Base-by-base conservation (phyloP, 345 rosid species). In the Punica granatum region DNA sequence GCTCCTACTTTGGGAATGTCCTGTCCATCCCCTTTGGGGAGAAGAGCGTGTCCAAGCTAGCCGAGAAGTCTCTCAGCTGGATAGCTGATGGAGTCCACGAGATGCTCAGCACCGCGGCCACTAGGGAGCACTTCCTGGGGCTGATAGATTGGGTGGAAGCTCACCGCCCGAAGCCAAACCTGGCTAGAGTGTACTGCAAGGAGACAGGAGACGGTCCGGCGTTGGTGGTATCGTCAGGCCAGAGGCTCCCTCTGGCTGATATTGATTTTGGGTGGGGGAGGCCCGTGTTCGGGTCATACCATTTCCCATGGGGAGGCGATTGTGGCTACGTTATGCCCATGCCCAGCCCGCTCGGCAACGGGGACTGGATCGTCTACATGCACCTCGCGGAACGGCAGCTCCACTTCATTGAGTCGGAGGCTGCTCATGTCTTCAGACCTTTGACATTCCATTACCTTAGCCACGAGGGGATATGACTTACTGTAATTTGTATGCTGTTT, bases 91-190 rank as follows among this genome's bases (percentile, higher is more conserved):
- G 83, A 66, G 86, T 90, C 33, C 94, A 84, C 59, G 70, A 72
- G 16, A 80, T 85, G 67, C 41, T 88, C 36, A 59, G 61, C 63
- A 60, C 23, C 4, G 79, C 83, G 1, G 76, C 65, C 25, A 86
- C 84, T 15, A 72, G 69, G 76, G 92, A 86, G 44, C 94, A 90
- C 75, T 88, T 90, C 79, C 75, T 88, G 73, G 84, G 80, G 21
- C 72, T 90, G 73, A 86, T 90, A 60, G 97, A 90, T 64, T 88
- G 90, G 90, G 87, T 90, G 15, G 92, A 90, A 77, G 84, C 82
- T 7, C 86, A 56, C 21, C 84, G 88, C 28, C 94, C 97, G 0
- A 71, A 68, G 60, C 85, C 81, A 4, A 74, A 73, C 13, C 6
- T 81, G 65, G 76, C 90, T 43, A 90, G 74, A 79, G 81, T 90